A percentile compares a stretch with the other conserved stretches of the same genome.
Evolutionary conservation across 1,139 yeast genomes (phyloP).

Genomic region (Pichia kudriavzevii): DNA sequence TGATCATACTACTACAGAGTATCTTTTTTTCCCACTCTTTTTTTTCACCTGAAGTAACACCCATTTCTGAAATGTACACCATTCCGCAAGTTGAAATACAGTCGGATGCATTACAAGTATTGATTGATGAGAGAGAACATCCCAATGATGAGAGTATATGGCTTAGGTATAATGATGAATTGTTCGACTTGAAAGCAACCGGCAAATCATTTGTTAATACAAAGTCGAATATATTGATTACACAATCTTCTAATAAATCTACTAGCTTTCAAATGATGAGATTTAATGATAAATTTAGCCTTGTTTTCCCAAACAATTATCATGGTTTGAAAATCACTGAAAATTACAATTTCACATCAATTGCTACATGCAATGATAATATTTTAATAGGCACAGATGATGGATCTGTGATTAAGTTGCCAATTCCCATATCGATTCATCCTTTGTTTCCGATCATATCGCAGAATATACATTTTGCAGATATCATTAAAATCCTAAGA

Average conservation of each 20-base stretch:
- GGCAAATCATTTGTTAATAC: slow-evolving; percentile 1
- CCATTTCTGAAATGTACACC: too few relatives aligned
- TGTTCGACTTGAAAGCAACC: too few relatives aligned
- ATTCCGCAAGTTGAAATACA: slow-evolving; percentile 15
- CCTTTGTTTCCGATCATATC: neutral
- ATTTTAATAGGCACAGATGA: slow-evolving; percentile 35
- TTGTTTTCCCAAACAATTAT: slow-evolving; percentile 9
- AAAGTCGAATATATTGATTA: neutral
- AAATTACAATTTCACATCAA: slow-evolving; percentile 4
- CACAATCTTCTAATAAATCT: neutral
- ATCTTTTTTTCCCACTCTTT: too few relatives aligned
- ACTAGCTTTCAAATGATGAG: neutral
- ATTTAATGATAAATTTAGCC: slow-evolving; percentile 5
- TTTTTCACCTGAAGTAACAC: too few relatives aligned
- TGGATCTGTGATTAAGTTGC: slow-evolving; percentile 32
- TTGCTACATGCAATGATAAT: slow-evolving; percentile 1
- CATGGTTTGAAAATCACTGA: neutral
- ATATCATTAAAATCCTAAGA: slow-evolving; percentile 34
- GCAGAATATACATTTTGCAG: slow-evolving; percentile 38
- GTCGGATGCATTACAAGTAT: slow-evolving; percentile 17
- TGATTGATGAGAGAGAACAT: slow-evolving; percentile 3
- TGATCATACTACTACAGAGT: too few relatives aligned
- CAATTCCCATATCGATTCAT: neutral
- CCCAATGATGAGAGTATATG: slow-evolving; percentile 19
- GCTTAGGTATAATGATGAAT: slow-evolving; percentile 16